A percentile compares a stretch with the other conserved stretches of the same genome.
Conservation (phyloP, 495 filamentous ascomycete species). For the Recurvomyces mirabilis region DNA sequence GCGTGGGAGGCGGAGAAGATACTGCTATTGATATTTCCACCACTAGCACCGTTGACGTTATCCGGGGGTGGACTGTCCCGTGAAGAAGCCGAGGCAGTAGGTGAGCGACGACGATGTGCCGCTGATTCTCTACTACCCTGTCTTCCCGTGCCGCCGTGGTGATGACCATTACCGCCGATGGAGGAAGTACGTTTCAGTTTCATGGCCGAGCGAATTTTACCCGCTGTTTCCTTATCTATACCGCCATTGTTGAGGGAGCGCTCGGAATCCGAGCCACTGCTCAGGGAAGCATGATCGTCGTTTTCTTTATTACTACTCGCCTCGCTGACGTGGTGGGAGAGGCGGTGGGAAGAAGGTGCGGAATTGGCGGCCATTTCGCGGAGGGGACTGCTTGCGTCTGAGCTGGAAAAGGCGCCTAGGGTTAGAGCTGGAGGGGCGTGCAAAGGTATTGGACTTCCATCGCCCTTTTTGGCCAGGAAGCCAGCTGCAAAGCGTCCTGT, state of each 20-base stretch:
- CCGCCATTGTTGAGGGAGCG: conserved; percentile 17
- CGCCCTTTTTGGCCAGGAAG: conserved; percentile 65
- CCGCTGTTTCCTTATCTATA: conserved; percentile 35
- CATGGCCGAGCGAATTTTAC: conserved; percentile 52
- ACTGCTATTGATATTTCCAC: conserved; percentile 33
- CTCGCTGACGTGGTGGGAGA: conserved; percentile 30
- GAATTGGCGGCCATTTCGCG: conserved; percentile 52
- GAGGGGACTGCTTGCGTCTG: conserved; percentile 53
- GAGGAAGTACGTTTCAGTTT: conserved; percentile 49
- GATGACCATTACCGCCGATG: conserved; percentile 12
- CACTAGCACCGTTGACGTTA: too few species aligned
- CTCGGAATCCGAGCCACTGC: conserved; percentile 33
- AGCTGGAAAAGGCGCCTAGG: conserved; percentile 37
- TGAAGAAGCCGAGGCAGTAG: conserved; percentile 33
- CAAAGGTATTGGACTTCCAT: conserved; percentile 44
- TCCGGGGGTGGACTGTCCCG: conserved; percentile 11
- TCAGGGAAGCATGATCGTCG: conserved; percentile 15
- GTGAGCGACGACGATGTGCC: conserved; percentile 53
- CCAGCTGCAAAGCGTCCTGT: conserved; percentile 78
- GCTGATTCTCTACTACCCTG: conserved; percentile 14
- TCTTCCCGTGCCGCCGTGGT: too few species aligned
- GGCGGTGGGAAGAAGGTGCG: conserved; percentile 39
- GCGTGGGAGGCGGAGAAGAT: conserved; percentile 62
- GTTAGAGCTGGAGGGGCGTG: conserved; percentile 18
- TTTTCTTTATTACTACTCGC: not conserved